These are phyloP conservation scores for Trichoderma semiorbis DNA, from an alignment of 2,329 filamentous ascomycete genomes.

Conservation along the genomic window DNA sequence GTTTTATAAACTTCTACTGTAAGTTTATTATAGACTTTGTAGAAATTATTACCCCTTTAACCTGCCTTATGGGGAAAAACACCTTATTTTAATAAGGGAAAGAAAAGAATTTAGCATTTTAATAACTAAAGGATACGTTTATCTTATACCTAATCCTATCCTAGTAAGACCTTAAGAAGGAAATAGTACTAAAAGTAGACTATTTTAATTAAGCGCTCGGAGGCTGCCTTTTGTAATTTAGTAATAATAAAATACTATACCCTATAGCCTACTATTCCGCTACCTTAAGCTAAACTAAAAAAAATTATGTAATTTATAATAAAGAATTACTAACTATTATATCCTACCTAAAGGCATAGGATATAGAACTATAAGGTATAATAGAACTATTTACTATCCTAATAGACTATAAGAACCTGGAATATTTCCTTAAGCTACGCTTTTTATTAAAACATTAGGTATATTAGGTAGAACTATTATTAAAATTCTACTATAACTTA, in stretches of 20 bases:
- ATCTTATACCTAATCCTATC: background rate
- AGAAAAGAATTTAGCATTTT: background rate
- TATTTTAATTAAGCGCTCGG: background rate
- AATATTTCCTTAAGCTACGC: background rate
- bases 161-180: background rate
- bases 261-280: too few species aligned
- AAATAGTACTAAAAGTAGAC: background rate
- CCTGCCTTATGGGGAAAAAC: too few species aligned
- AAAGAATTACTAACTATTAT: background rate
- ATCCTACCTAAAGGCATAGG: background rate
- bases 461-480: background rate
- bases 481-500: background rate
- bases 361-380: background rate
- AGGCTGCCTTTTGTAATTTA: background rate
- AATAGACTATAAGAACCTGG: background rate
- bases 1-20: too few species aligned
- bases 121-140: background rate
- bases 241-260: background rate
- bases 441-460: background rate
- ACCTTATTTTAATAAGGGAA: too few species aligned
- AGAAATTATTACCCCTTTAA: background rate
- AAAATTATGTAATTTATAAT: conserved; percentile 6
- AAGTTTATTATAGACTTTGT: background rate
- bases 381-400: background rate
- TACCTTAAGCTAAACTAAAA: background rate